These are phyloP conservation scores for Debaryomycetaceae sp. DNA, from an alignment of 1,139 yeast species.

Conservation along the genomic window DNA sequence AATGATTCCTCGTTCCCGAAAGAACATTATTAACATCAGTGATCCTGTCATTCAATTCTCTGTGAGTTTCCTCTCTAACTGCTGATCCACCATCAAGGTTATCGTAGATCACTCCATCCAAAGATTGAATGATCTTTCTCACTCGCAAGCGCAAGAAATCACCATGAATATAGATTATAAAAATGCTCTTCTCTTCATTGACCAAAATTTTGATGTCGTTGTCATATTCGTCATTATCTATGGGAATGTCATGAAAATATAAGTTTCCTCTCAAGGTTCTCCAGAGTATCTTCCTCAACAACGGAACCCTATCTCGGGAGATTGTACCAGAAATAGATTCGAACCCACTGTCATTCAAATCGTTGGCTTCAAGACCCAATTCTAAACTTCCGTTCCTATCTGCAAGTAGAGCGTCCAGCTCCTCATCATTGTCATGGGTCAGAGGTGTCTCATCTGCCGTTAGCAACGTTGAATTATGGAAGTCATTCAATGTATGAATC, in stretches of 20 bases:
- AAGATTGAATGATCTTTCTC: constrained; percentile 71
- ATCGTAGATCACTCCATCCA: constrained; percentile 73
- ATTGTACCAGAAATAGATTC: constrained; percentile 52
- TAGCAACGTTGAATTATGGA: constrained; percentile 19
- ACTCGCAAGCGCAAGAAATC: constrained; percentile 64
- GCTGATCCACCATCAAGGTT: constrained; percentile 55
- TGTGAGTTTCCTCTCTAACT: constrained; percentile 52
- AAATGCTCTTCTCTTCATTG: constrained; percentile 58
- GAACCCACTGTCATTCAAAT: constrained; percentile 47
- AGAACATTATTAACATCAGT: constrained; percentile 54
- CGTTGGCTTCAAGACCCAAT: constrained; percentile 20
- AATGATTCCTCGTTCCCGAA: constrained; percentile 64
- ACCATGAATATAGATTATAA: constrained; percentile 88
- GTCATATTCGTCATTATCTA: constrained; percentile 33
- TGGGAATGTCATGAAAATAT: constrained; percentile 47
- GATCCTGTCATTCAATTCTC: constrained; percentile 55
- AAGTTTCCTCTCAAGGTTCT: constrained; percentile 54
- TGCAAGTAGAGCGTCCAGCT: constrained; percentile 32
- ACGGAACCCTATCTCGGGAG: constrained; percentile 39
- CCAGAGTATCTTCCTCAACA: constrained; percentile 53
- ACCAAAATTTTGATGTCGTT: constrained; percentile 21
- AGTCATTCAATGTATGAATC: constrained; percentile 25
- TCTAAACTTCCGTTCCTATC: constrained; percentile 24
- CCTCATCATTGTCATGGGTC: constrained; percentile 23
- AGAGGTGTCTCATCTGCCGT: constrained; percentile 1